Base-by-base conservation (phyloP, 495 filamentous ascomycete genomes). In the Astrothelium macrocarpum region DNA sequence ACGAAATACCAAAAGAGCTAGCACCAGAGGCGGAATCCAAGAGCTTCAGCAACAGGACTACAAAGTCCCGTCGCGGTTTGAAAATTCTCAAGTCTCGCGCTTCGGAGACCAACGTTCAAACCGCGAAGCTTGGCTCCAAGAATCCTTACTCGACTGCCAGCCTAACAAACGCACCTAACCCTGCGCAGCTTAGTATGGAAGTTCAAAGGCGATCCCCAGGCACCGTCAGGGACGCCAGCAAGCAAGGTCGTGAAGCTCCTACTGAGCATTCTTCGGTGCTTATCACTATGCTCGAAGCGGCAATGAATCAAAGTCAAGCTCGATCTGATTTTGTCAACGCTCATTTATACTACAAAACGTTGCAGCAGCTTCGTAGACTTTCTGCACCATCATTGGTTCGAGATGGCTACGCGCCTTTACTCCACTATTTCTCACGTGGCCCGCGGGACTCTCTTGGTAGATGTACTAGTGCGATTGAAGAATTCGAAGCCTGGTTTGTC, bases 401-500 rank as follows among this genome's bases (percentile, higher is more conserved):
- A 43, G 81, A 90, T 68, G 85, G 85, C 0, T 88, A 85, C 69
- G 82, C 84, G 0, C 80, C 84, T 14, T 76, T 90, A n/a, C 78
- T 90, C 42, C 84, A 85, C 64, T 87, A 87, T 65, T 87, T 89
- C 69, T 85, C 85, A 7, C 78, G 85, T 11, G 85, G 85, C 0
- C 83, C 87, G 18, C 83, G 87, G 18, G 86, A 88, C 65, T 83
- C 83, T 0, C 83, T 90, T 59, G 80, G 85, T 28, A 79, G 83
- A 26, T 85, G 83, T 2, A 82, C 85, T 0, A 81, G 80, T 23
- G 85, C 85, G 12, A 86, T 88, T 42, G 85, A 89, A 70, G 83
- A 87, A 63, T 88, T 86, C 65, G 87, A 90, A 69, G 85, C 86
- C 31, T 89, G 87, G 87, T 80, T 88, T 39, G 83, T 87, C 25